Evolutionary conservation across 257 asterid genomes (phyloP), one percentile per base, ranked within the genome.

Genomic region (Primulina tabacum): DNA sequence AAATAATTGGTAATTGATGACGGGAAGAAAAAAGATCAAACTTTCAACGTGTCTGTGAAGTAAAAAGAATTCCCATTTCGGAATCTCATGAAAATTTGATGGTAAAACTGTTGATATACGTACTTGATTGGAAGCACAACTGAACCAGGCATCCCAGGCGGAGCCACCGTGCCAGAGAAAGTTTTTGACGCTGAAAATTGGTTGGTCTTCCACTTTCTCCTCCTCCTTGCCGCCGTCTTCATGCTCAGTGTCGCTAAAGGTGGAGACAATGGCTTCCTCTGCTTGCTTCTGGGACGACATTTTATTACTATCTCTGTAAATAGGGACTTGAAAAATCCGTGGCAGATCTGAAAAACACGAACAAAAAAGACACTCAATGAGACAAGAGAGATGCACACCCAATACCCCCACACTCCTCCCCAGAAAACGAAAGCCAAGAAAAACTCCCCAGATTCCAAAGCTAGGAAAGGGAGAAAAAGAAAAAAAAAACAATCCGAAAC

Each of bases 121-220:
- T 71, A 90, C 97, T 81, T 90, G 97, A 73, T 90, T 90, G 29
- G 97, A 90, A 8, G 97, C 89, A 68, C 97, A 90, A 59, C 97
- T 88, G 82, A 90, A 90, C 97, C 97, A 90, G 67, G 97, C 97
- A 69, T 90, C 97, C 79, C 83, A 89, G 60, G 82, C 89, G 67
- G 97, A 88, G 73, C 97, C 97, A 26, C 97, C 97, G 80, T 90
- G 92, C 97, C 97, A 90, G 65, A 90, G 83, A 43, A 87, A 16
- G 78, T 66, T 86, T 29, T 80, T 83, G 75, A 85, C 66, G 76
- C 82, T 75, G 64, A 75, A 72, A 58, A 64, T 40, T 2, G 81
- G 8, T 1, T 82, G 77, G 1, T 83, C 82, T 62, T 80, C 88
- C 58, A 29, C 68, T 10, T 29, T 18, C 65, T 58, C 88, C 67